A percentile compares a stretch with the other conserved stretches of the same genome.
Evolutionary conservation across 1,139 yeast genomes (phyloP).

Genomic region (Nakaseomyces sp.): DNA sequence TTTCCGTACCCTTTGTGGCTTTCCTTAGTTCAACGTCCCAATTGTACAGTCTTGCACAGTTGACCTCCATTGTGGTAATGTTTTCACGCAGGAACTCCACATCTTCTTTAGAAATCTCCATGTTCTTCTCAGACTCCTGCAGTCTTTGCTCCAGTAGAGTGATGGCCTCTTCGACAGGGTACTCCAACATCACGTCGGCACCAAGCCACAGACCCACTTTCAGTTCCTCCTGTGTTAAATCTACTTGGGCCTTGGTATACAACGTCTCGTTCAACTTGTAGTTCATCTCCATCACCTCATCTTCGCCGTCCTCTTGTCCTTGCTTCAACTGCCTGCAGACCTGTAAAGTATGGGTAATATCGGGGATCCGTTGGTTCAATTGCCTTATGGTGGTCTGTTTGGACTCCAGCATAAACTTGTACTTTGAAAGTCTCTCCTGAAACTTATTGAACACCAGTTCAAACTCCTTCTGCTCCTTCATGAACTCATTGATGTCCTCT

Average conservation of each 20-base stretch:
- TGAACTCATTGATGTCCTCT: constrained; percentile 68
- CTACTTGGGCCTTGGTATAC: constrained; percentile 68
- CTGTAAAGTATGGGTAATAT: constrained; percentile 72
- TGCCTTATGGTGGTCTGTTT: constrained; percentile 62
- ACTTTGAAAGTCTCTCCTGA: constrained; percentile 71
- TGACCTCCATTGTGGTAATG: constrained; percentile 96
- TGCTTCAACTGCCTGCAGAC: constrained; percentile 54
- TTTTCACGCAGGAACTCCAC: constrained; percentile 82
- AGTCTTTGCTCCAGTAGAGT: constrained; percentile 58
- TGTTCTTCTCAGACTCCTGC: constrained; percentile 50
- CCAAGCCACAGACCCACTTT: constrained; percentile 88
- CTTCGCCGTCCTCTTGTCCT: constrained; percentile 34
- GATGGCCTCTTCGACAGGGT: constrained; percentile 81
- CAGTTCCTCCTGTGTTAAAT: constrained; percentile 32
- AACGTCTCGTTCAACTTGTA: constrained; percentile 90
- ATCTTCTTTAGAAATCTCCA: constrained; percentile 65
- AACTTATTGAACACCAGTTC: constrained; percentile 59
- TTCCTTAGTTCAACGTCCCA: constrained; percentile 87
- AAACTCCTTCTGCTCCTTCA: constrained; percentile 63
- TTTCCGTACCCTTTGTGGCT: constrained; percentile 31
- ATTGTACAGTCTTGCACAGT: constrained; percentile 88
- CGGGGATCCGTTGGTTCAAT: constrained; percentile 73
- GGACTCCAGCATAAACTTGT: constrained; percentile 80
- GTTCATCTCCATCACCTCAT: constrained; percentile 50
- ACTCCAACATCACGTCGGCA: constrained; percentile 95